Conservation (phyloP, 2,329 filamentous ascomycete species). For the Dendrostoma leiphaemia region DNA sequence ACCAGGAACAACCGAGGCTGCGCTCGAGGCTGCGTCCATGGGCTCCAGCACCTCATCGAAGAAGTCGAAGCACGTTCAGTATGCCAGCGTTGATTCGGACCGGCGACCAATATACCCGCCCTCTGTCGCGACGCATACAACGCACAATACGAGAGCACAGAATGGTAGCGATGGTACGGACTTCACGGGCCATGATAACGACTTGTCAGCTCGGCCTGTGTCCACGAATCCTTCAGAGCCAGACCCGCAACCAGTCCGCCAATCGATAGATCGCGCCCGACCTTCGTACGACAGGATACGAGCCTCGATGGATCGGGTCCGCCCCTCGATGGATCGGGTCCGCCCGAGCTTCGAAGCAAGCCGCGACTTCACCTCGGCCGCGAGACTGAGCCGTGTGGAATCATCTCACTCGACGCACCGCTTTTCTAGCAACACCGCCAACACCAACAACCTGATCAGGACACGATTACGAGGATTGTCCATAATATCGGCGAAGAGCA, state of each 20-base stretch:
- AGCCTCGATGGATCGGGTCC: constrained; percentile 80
- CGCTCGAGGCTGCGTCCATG: constrained; percentile 42
- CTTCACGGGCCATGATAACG: constrained; percentile 68
- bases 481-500: constrained; percentile 28
- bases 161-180: constrained; percentile 94
- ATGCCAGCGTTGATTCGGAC: constrained; percentile 77
- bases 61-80: constrained; percentile 56
- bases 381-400: constrained; percentile 80
- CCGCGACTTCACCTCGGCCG: constrained; percentile 88
- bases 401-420: constrained; percentile 55
- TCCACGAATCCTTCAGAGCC: constrained; percentile 22
- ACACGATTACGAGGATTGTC: constrained; percentile 27
- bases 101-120: constrained; percentile 90
- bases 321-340: constrained; percentile 82
- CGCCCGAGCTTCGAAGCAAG: constrained; percentile 82
- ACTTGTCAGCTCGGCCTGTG: constrained; percentile 34
- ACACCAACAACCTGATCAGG: too few species aligned
- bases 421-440: constrained; percentile 16
- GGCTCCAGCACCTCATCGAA: constrained; percentile 60
- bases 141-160: constrained; percentile 78
- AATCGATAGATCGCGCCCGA: constrained; percentile 66
- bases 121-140: constrained; percentile 82
- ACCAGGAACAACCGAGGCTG: constrained; percentile 36
- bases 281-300: constrained; percentile 88
- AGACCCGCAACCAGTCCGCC: constrained; percentile 36